phyloP scores from a whole-genome alignment of 192 early-diverging fungal genomes.

The Paraglomus occultum region DNA sequence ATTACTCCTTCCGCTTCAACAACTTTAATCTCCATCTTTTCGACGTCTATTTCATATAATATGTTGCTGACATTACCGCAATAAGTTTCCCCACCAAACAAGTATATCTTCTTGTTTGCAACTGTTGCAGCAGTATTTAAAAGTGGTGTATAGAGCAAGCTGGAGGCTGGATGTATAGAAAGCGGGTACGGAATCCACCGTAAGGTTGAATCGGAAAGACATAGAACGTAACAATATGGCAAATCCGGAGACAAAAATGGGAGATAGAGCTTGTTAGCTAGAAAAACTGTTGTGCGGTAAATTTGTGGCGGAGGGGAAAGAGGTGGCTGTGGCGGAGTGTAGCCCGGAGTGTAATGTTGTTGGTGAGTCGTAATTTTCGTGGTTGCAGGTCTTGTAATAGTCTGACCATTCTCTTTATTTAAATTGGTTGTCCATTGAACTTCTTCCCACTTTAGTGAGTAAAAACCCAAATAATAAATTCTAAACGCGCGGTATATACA shows the following conservation, averaged over 20 bases:
- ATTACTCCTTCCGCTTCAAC: not conserved
- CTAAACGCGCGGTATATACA: conserved; percentile 7
- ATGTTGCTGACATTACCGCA: not conserved
- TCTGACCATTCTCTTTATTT: too few relatives aligned
- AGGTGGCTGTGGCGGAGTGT: too few relatives aligned
- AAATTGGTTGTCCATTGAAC: too few relatives aligned
- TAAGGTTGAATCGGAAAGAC: not conserved
- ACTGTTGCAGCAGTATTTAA: not conserved
- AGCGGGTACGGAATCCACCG: not conserved
- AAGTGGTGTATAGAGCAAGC: not conserved
- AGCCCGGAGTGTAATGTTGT: too few relatives aligned
- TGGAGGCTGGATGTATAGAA: not conserved
- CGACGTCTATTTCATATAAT: conserved; percentile 5
- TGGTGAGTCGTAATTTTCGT: too few relatives aligned
- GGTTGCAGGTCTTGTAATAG: too few relatives aligned
- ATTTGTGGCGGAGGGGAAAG: not conserved
- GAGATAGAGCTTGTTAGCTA: not conserved
- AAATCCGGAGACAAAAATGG: not conserved
- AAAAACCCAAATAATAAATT: conserved; percentile 14
- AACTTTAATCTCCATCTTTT: not conserved
- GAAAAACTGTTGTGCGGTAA: conserved; percentile 7
- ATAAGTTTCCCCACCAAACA: conserved; percentile 13
- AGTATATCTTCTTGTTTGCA: not conserved
- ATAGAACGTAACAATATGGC: conserved; percentile 12
- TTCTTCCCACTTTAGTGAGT: not conserved